Percentiles rank a stretch among this genome's conserved stretches.
Conservation (phyloP, 768 basidiomycete genomes). For the Pleurotus tuber-regium region DNA sequence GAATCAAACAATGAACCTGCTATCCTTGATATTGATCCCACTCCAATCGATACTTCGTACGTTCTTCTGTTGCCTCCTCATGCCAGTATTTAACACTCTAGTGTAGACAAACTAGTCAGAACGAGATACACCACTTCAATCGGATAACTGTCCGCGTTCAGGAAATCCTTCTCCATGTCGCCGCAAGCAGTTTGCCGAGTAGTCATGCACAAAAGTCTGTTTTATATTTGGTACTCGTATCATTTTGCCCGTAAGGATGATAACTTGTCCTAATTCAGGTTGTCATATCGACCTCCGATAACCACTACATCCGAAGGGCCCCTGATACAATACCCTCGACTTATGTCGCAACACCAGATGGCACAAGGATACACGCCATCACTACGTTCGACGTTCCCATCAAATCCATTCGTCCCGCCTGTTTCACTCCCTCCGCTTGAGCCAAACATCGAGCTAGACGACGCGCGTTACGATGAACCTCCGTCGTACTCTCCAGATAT, state of each 20-base stretch:
- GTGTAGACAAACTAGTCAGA: too few species aligned
- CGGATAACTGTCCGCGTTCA: too few species aligned
- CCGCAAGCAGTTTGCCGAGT: slow-evolving; percentile 25
- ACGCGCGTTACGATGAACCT: background rate
- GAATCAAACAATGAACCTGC: too few species aligned
- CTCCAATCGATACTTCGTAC: too few species aligned
- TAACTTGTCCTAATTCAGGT: slow-evolving; percentile 15
- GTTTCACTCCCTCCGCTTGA: slow-evolving; percentile 46
- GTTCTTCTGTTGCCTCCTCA: too few species aligned
- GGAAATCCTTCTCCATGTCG: too few species aligned
- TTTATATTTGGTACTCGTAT: background rate
- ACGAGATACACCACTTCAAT: too few species aligned
- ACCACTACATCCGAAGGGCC: slow-evolving; percentile 65
- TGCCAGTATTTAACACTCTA: too few species aligned
- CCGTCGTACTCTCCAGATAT: slow-evolving; percentile 28
- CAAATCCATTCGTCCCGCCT: slow-evolving; percentile 30
- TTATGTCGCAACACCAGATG: slow-evolving; percentile 80
- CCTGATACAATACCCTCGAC: slow-evolving; percentile 57
- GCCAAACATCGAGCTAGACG: slow-evolving; percentile 21
- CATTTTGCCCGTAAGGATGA: slow-evolving; percentile 2
- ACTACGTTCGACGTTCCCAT: slow-evolving; percentile 68
- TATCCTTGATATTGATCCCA: too few species aligned
- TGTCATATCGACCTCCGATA: slow-evolving; percentile 50
- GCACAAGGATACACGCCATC: slow-evolving; percentile 78
- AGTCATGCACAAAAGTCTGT: slow-evolving; percentile 35